Evolutionary conservation across 305 asterid genomes (phyloP), one percentile per base, ranked within the genome.

Genomic region (Stenogyne calaminthoides): DNA sequence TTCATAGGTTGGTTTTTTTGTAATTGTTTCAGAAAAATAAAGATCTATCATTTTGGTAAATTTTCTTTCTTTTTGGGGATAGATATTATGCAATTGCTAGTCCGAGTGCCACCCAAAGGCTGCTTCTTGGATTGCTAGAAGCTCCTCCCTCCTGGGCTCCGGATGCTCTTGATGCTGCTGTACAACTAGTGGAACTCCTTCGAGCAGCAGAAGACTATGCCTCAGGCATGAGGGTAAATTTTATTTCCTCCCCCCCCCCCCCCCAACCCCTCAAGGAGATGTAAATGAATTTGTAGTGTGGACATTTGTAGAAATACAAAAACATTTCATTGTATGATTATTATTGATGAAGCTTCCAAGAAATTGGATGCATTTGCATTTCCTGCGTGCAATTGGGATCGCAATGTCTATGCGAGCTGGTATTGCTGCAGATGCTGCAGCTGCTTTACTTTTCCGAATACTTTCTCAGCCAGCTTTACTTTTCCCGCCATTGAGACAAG

Each of bases 111-210:
- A 95, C 99, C 9, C 98, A 92, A 70, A 92, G 99, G 82, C 89
- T 95, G 81, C 99, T 95, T 76, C 95, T 95, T 81, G 99, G 99
- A 76, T 91, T 95, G 69, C 83, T 95, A 75, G 98, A 95, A 85
- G 99, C 99, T 80, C 98, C 99, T 10, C 98, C 99, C 44, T 92
- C 98, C 15, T 92, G 98, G 99, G 99, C 99, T 63, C 99, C 99
- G 9, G 99, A 95, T 82, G 99, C 99, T 68, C 97, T 92, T 74
- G 97, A 95, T 85, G 99, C 99, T 84, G 91, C 99, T 77, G 99
- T 95, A 47, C 99, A 95, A 74, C 89, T 95, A 49, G 99, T 92
- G 81, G 99, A 95, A 83, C 96, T 95, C 72, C 95, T 95, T 68
- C 90, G 97, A 79, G 99, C 99, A 64, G 98, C 99, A 52, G 99